Base-by-base conservation (phyloP, 306 rosid genomes). In the Sechiopsis laciniata region DNA sequence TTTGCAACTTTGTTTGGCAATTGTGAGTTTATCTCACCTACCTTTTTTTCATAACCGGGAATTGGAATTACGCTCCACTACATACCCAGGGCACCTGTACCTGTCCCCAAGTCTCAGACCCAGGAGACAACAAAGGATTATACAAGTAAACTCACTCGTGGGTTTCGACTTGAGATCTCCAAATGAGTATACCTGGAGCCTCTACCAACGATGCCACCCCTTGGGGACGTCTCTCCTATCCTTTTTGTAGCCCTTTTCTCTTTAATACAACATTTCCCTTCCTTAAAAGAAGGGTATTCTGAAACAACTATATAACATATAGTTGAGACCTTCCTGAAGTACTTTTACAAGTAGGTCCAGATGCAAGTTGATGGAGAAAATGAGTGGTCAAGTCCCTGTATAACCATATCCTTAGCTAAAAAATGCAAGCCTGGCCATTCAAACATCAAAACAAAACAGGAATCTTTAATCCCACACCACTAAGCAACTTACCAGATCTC, bases 301-400 rank as follows among this genome's bases (percentile, higher is more conserved):
- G 13, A 66, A 66, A 40, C n/a, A n/a, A n/a, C n/a, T n/a, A n/a
- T n/a, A n/a, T 12, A 46, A 19, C 73, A 48, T 35, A n/a, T 45
- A 12, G 9, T 21, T 45, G 56, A 48, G 16, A 14, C 37, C 73
- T 48, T 68, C 55, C 57, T 50, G 42, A 22, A 69, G 15, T 17
- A 69, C 73, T 48, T 48, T 17, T 69, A 46, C 58, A 69, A 46
- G 58, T 69, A 69, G 58, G 58, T 14, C 52, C 73, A 14, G 19
- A 48, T 69, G 17, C 73, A 50, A 69, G 55, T 67, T 46, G 54
- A 66, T 20, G 9, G 72, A 11, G n/a, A 68, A 48, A 20, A 68
- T 22, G 20, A 53, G 73, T 22, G 11, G 73, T 68, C 73, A 21
- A 48, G 57, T 48, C 32, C 73, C 54, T 12, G 37, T 48, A 46